Percentiles rank a stretch among this genome's conserved stretches.
Evolutionary conservation across 345 rosid species (phyloP).

Genomic region (Hibiscus syriacus): DNA sequence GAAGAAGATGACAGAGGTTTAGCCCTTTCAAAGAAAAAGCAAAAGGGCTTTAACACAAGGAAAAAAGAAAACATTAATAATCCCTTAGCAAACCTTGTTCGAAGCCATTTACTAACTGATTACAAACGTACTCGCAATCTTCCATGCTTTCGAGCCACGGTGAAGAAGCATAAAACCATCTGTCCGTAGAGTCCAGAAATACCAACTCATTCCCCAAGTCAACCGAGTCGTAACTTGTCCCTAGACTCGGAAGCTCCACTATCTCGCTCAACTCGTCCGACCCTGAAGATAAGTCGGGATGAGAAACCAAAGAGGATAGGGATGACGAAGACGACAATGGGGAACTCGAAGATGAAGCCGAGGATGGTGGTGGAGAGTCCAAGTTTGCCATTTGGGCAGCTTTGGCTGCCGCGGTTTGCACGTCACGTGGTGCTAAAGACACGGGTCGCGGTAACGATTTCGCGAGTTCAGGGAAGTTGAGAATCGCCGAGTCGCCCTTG

Average conservation of each 20-base stretch:
- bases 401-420: conserved; percentile 85
- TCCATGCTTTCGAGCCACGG: conserved; percentile 40
- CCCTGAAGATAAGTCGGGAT: conserved; percentile 42
- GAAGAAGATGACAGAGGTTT: neutral
- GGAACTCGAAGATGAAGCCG: conserved; percentile 26
- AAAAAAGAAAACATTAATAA: conserved; percentile 1
- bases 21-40: conserved; percentile 21
- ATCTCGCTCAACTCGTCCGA: conserved; percentile 72
- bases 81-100: conserved; percentile 28
- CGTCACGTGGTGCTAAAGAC: conserved; percentile 70
- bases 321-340: conserved; percentile 27
- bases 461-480: conserved; percentile 81
- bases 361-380: conserved; percentile 11
- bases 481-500: conserved; percentile 70
- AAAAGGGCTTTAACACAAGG: conserved; percentile 16
- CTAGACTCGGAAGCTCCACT: conserved; percentile 71
- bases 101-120: conserved; percentile 12
- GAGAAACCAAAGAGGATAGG: conserved; percentile 40
- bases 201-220: conserved; percentile 38
- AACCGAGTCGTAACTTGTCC: conserved; percentile 32
- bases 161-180: conserved; percentile 34
- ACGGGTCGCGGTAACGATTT: conserved; percentile 63
- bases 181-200: conserved; percentile 37
- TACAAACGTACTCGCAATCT: conserved; percentile 18
- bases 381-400: conserved; percentile 67